Base-by-base conservation (phyloP, 768 basidiomycete species). In the Hygrophorus pudorinus region DNA sequence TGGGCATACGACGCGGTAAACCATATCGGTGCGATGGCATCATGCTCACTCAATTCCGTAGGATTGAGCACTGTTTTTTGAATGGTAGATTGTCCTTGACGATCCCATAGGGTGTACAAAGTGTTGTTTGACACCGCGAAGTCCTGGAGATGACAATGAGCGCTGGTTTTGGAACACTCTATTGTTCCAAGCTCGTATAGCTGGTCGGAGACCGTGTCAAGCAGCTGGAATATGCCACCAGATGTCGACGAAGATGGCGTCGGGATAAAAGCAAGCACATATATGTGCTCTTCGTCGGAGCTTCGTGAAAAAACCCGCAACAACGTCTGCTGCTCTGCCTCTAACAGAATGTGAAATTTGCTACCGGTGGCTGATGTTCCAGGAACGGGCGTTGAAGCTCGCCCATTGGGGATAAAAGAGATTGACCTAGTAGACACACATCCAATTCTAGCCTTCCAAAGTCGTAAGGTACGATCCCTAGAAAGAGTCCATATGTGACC, bases 401-500 rank as follows among this genome's bases (percentile, higher is more conserved):
- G 60, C 29, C 63, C 59, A n/a, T 57, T 49, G 18, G 57, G 46
- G 13, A 33, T 46, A 24, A 57, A 56, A 9, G 75, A 66, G 35
- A 85, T 62, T 9, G 65, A 60, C 56, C 74, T 80, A 27, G 76
- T 75, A 24, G 79, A 73, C n/a, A 82, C 71, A 56, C 86, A 83
- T 35, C 81, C 81, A 44, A 77, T 68, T 58, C 81, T 76, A 21
- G 80, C 71, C 50, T 85, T 83, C 92, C 92, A 97, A 34, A 86
- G 67, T 31, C 90, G 75, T 33, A 98, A 68, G 28, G 80, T 82
- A 44, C 85, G 75, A 65, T 96, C 90, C 44, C 90, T 73, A 7
- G 92, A 91, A 33, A 98, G 71, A 1, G 90, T 82, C 77, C 88
- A 94, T 16, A 83, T 66, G 53, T 85, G 71, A 29, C 71, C 74